phyloP scores from a whole-genome alignment of 352 stramenopile genomes.

The Phytophthora kernoviae region DNA sequence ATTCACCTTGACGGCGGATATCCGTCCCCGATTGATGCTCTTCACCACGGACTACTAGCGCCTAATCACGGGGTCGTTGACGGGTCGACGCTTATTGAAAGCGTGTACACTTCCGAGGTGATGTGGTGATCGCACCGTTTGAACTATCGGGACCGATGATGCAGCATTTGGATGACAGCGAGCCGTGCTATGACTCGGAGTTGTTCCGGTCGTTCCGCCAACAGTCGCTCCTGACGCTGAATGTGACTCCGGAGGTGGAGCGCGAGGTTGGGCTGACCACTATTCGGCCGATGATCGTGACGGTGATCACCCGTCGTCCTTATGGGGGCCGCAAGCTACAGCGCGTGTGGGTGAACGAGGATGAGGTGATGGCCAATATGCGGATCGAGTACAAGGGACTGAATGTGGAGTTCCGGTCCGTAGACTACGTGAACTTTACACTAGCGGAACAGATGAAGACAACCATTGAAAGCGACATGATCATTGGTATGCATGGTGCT shows the following conservation, averaged over 20 bases:
- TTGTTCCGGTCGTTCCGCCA: slow-evolving; percentile 59
- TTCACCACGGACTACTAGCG: slow-evolving; percentile 48
- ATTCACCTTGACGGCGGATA: slow-evolving; percentile 54
- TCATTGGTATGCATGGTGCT: slow-evolving; percentile 85
- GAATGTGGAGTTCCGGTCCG: slow-evolving; percentile 49
- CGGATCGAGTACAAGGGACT: slow-evolving; percentile 38
- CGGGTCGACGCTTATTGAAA: slow-evolving; percentile 35
- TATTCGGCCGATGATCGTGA: slow-evolving; percentile 42
- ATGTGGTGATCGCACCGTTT: slow-evolving; percentile 56
- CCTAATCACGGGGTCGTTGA: slow-evolving; percentile 33
- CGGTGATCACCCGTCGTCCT: slow-evolving; percentile 58
- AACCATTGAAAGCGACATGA: slow-evolving; percentile 70
- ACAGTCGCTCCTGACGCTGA: slow-evolving; percentile 33
- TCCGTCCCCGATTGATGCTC: slow-evolving; percentile 41
- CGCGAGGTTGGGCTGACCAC: slow-evolving; percentile 14
- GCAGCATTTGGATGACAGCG: slow-evolving; percentile 67
- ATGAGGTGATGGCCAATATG: slow-evolving; percentile 57
- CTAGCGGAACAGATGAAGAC: slow-evolving; percentile 67
- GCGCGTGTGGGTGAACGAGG: slow-evolving; percentile 72
- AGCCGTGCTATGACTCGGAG: slow-evolving; percentile 59
- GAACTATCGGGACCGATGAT: slow-evolving; percentile 66
- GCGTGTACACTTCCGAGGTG: slow-evolving; percentile 43
- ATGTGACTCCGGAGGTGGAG: slow-evolving; percentile 34
- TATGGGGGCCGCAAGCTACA: slow-evolving; percentile 56
- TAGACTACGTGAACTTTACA: slow-evolving; percentile 70